phyloP scores from a whole-genome alignment of 768 basidiomycete genomes.

The Austroboletus festivus region DNA sequence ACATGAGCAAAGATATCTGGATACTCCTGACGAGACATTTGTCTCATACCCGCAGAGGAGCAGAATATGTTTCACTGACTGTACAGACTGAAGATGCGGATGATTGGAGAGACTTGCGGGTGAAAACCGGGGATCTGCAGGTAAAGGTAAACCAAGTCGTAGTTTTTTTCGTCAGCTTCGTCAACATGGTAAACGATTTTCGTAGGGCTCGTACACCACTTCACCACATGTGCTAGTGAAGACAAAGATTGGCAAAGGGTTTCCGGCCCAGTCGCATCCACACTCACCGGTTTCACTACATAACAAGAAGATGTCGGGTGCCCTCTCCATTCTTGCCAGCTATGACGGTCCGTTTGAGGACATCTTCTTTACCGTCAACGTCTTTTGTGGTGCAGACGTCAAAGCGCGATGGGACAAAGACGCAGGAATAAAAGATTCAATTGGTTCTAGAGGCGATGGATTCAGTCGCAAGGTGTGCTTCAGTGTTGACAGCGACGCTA shows the following conservation, averaged over 20 bases:
- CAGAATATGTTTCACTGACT: constrained; percentile 66
- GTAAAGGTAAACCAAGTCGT: constrained; percentile 33
- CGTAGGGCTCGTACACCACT: constrained; percentile 43
- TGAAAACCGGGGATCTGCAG: constrained; percentile 31
- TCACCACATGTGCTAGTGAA: constrained; percentile 41
- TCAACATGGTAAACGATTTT: background rate
- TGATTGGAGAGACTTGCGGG: constrained; percentile 22
- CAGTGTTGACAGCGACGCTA: background rate
- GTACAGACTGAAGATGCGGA: constrained; percentile 43
- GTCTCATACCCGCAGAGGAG: constrained; percentile 49
- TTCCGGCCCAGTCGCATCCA: constrained; percentile 17
- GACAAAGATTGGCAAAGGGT: constrained; percentile 16
- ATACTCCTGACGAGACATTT: constrained; percentile 79
- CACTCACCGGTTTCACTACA: background rate
- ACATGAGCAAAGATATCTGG: constrained; percentile 59
- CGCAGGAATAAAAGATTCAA: constrained; percentile 8
- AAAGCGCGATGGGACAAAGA: constrained; percentile 48
- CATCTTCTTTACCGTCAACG: constrained; percentile 67
- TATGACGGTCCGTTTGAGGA: constrained; percentile 65
- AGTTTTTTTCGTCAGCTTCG: background rate
- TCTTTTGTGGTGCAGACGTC: constrained; percentile 39
- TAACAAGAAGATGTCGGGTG: constrained; percentile 32
- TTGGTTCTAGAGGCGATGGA: background rate
- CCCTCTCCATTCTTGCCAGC: constrained; percentile 56
- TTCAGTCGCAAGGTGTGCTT: constrained; percentile 16